Conservation (phyloP, 2,329 filamentous ascomycete species). For the Alternaria sp. region DNA sequence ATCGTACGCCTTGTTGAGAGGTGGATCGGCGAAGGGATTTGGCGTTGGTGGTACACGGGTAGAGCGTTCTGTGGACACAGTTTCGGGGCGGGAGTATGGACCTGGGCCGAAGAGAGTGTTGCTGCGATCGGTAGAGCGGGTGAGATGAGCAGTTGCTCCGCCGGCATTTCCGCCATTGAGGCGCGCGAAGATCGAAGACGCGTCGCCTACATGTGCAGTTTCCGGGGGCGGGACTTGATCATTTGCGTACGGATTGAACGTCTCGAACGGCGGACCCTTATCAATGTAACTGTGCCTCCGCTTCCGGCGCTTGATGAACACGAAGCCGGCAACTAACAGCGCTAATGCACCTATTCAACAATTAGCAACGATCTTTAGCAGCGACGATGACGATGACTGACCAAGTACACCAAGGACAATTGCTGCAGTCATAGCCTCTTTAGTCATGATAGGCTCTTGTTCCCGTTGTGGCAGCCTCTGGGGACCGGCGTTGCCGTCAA, state of each 20-base stretch:
- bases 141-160: constrained; percentile 23
- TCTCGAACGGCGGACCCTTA: constrained; percentile 30
- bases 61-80: constrained; percentile 36
- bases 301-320: constrained; percentile 36
- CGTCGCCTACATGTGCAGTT: constrained; percentile 25
- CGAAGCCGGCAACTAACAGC: constrained; percentile 27
- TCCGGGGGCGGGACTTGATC: constrained; percentile 29
- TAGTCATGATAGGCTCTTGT: constrained; percentile 29
- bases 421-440: constrained; percentile 39
- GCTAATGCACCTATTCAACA: constrained; percentile 33
- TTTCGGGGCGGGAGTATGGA: constrained; percentile 40
- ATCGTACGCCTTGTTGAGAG: constrained; percentile 46
- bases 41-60: constrained; percentile 27
- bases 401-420: constrained; percentile 42
- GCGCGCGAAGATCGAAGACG: constrained; percentile 17
- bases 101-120: constrained; percentile 36
- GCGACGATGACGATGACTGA: constrained; percentile 7
- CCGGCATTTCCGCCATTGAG: neutral
- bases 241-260: constrained; percentile 35
- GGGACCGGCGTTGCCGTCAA: neutral
- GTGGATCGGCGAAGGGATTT: constrained; percentile 46
- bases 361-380: neutral
- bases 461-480: constrained; percentile 1
- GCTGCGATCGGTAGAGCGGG: constrained; percentile 31
- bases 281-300: constrained; percentile 18